These are phyloP conservation scores for Medicago lupulina DNA, from an alignment of 306 rosid genomes.

Conservation along the genomic window DNA sequence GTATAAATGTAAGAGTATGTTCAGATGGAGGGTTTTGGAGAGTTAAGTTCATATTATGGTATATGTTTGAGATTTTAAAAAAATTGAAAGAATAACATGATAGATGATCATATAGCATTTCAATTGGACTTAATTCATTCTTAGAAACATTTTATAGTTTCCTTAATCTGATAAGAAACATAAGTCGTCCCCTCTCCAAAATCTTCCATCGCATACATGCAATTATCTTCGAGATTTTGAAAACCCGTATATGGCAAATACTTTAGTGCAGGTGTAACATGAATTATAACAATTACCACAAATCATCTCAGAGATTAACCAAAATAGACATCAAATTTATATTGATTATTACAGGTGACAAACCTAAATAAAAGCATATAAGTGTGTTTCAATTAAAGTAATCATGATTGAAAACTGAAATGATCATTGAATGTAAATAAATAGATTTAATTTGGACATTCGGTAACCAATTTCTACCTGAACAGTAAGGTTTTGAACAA, in stretches of 20 bases:
- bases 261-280: not conserved
- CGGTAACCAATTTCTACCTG: constrained; percentile 56
- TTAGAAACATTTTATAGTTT: not conserved
- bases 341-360: constrained; percentile 17
- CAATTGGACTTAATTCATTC: not conserved
- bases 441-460: constrained; percentile 1
- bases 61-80: not conserved
- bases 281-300: not conserved
- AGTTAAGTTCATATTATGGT: not conserved
- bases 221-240: not conserved
- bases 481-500: constrained; percentile 89
- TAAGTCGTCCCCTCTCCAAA: not conserved
- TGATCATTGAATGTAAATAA: constrained; percentile 13
- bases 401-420: constrained; percentile 3
- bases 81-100: not conserved
- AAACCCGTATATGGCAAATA: constrained; percentile 6
- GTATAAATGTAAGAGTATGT: not conserved
- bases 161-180: not conserved
- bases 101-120: not conserved
- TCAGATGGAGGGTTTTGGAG: not conserved
- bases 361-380: not conserved
- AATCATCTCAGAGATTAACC: not conserved
- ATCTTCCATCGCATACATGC: not conserved
- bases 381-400: not conserved
- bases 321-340: not conserved